Conservation (phyloP, 1,284 basidiomycete species). For the Ceratorhiza oryzae-sativae region DNA sequence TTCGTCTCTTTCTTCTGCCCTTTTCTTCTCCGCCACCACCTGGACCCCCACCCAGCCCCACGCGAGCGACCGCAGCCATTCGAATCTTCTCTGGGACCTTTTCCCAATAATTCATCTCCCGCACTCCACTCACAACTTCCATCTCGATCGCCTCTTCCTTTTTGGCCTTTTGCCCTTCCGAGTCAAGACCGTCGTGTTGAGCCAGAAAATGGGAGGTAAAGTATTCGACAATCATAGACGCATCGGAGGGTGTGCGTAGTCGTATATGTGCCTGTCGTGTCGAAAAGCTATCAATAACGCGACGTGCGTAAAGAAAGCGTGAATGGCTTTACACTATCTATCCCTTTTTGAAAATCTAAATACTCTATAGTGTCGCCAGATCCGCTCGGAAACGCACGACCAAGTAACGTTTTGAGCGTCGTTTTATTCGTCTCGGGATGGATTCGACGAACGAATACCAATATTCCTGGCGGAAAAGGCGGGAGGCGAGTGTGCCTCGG, state of each 20-base stretch:
- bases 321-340: conserved; percentile 65
- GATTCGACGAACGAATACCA: conserved; percentile 71
- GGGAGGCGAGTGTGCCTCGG: conserved; percentile 41
- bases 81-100: conserved; percentile 75
- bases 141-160: conserved; percentile 51
- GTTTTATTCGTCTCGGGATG: conserved; percentile 79
- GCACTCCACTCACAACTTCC: conserved; percentile 66
- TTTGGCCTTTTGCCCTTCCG: conserved; percentile 47
- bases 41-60: neutral
- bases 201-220: conserved; percentile 53
- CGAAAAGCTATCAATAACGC: conserved; percentile 11
- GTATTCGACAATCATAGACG: conserved; percentile 56
- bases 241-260: conserved; percentile 60
- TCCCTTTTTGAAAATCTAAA: conserved; percentile 78
- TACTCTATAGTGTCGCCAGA: conserved; percentile 63
- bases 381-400: conserved; percentile 51
- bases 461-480: conserved; percentile 66
- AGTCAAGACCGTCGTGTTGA: conserved; percentile 63
- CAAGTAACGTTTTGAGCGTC: conserved; percentile 67
- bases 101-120: conserved; percentile 77
- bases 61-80: conserved; percentile 63
- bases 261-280: conserved; percentile 72
- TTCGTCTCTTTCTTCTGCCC: conserved; percentile 28
- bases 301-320: neutral
- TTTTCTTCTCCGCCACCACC: neutral